phyloP scores from a whole-genome alignment of 2,329 filamentous ascomycete species.

The Fusarium buharicum region DNA sequence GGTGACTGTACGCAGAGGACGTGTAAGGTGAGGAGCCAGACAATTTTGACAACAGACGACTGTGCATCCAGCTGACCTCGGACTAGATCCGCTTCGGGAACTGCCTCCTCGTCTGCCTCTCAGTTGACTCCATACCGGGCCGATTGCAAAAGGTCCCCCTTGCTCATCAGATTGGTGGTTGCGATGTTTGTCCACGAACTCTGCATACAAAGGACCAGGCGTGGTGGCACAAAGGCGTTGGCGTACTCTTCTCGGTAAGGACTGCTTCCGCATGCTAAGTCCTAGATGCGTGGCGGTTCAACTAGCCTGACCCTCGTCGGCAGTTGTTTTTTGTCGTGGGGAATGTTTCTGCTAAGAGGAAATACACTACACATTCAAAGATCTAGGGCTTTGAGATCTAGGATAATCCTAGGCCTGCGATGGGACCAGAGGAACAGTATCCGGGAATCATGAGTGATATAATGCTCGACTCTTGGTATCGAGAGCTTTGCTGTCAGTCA shows the following conservation, averaged over 20 bases:
- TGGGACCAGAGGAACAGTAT: background rate
- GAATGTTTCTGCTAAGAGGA: background rate
- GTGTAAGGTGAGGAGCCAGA: conserved; percentile 5
- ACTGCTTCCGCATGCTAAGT: background rate
- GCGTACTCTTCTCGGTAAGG: background rate
- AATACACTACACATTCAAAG: background rate
- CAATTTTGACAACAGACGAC: conserved; percentile 22
- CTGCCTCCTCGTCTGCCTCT: background rate
- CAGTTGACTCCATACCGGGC: background rate
- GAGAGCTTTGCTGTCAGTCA: background rate
- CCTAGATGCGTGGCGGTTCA: background rate
- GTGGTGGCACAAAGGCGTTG: conserved; percentile 11
- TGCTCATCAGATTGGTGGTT: background rate
- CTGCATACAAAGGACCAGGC: background rate
- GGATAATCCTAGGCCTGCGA: background rate
- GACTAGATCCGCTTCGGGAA: background rate
- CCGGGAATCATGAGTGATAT: background rate
- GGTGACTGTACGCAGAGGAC: background rate
- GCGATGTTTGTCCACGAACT: background rate
- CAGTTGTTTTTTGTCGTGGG: background rate
- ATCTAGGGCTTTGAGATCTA: no score
- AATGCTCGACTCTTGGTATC: background rate
- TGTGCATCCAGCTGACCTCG: conserved; percentile 4
- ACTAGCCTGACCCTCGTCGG: background rate
- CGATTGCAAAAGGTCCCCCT: background rate